Base-by-base conservation (phyloP, 257 asterid species). In the Solanum bulbocastanum region DNA sequence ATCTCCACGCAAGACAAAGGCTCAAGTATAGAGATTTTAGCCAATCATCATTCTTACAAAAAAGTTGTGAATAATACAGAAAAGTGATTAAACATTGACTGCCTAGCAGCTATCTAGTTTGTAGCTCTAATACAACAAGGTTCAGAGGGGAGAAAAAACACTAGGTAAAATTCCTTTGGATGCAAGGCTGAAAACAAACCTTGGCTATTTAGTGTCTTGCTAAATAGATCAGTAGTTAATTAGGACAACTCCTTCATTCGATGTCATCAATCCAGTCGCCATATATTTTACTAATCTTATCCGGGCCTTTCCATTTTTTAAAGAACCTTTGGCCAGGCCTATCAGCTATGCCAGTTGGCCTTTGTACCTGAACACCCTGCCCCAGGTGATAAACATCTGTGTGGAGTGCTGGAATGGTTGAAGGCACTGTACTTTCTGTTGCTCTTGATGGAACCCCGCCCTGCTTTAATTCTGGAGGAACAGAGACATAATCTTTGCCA, bases 181-280 rank as follows among this genome's bases (percentile, higher is more conserved):
- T 25, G 65, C 65, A 15, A 42, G 39, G 65, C 84, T 25, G 84
- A 78, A 42, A 79, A 40, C 85, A 27, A 11, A 5, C 85, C 6
- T 25, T 27, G 25, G 40, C 85, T 81, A 44, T 46, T 81, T 56
- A 76, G 37, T 78, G 60, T 42, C 62, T 44, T 15, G 65, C 27
- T 79, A 79, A 79, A 79, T 40, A 15, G 84, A 27, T 79, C 8
- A 79, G 39, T 42, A 79, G 84, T 27, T 79, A 79, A 79, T 18
- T 42, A 78, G 13, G 84, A 46, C 16, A 32, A 46, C 42, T 81
- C 68, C 78, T 81, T 87, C 75, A 89, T 88, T 94, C 92, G 2
- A 94, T 88, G 73, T 93, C 98, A 79, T 94, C 98, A 35, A 94
- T 94, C 98, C 96, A 94, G 88, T 94, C 95, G 2, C 96, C 98